Evolutionary conservation across 352 stramenopile genomes (phyloP), one percentile per base, ranked within the genome.

Genomic region (Phytopythium oedochilum): DNA sequence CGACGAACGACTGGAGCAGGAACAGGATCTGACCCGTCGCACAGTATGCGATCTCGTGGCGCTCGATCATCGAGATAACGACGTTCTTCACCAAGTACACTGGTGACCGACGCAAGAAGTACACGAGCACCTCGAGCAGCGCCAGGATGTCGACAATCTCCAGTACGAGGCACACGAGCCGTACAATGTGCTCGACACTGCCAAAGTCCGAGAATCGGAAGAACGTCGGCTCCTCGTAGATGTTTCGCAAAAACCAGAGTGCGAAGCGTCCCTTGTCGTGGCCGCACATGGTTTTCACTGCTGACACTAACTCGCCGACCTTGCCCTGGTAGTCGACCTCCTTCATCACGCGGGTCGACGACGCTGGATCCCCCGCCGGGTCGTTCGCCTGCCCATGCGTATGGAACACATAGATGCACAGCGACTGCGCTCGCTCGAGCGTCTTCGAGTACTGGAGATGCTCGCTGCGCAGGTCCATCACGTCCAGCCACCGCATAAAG

Each of bases 251-350:
- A 35, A 95, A 92, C 85, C 85, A 95, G 18, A 75, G 57, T 3
- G 85, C 79, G 40, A 92, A 92, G 9, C 85, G 76, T 18, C 82
- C 82, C 65, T 93, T 95, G 61, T 95, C 85, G 51, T 95, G 79
- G 0, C 81, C 83, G 31, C 83, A 92, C 75, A 95, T 89, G 0
- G 77, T 93, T 61, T 95, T 95, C 22, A 95, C 81, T 23, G 81
- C 78, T 31, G 81, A 92, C 14, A 92, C 77, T 17, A 95, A 67
- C 53, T 95, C 85, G 20, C 81, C 74, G 2, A 95, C 78, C 56
- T 89, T 91, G 36, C 79, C 79, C 56, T 91, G 83, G 43, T 93
- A 93, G 23, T 93, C 83, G 14, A 90, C 74, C 60, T 93, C 83
- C 31, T 81, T 85, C 60, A 83, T 58, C 25, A 89, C 74, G 14